Evolutionary conservation across 139 green algal species (phyloP).

Genomic region (Volvox africanus): DNA sequence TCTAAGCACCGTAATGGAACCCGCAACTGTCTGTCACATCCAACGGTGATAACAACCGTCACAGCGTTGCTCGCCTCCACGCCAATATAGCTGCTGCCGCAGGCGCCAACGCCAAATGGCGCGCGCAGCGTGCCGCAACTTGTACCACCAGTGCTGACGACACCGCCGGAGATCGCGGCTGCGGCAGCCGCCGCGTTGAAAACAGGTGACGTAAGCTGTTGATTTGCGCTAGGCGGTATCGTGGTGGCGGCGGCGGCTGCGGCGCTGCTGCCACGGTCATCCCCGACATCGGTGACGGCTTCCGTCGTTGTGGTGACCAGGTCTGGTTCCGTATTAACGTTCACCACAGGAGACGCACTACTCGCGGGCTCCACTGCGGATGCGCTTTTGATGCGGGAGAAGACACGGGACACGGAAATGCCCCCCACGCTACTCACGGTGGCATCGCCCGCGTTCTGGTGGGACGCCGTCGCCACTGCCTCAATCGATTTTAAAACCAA

Average conservation of each 20-base stretch:
- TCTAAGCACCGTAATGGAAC: conserved; percentile 30
- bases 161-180: neutral
- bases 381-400: neutral
- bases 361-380: neutral
- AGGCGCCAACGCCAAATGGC: neutral
- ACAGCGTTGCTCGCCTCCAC: conserved; percentile 41
- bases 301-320: neutral
- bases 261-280: neutral
- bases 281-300: neutral
- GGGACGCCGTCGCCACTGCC: too few species aligned
- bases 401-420: neutral
- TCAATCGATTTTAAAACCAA: too few species aligned
- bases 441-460: too few species aligned
- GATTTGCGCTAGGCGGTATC: neutral
- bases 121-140: neutral
- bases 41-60: conserved; percentile 18
- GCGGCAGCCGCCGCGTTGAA: neutral
- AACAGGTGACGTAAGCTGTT: too few species aligned
- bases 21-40: neutral
- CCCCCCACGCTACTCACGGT: neutral
- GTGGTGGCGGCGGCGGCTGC: neutral
- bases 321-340: neutral
- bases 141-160: neutral
- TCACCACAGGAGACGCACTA: neutral
- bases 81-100: conserved; percentile 10